Evolutionary conservation across 495 filamentous ascomycete species (phyloP).

Genomic region (Filosporella fistucella): DNA sequence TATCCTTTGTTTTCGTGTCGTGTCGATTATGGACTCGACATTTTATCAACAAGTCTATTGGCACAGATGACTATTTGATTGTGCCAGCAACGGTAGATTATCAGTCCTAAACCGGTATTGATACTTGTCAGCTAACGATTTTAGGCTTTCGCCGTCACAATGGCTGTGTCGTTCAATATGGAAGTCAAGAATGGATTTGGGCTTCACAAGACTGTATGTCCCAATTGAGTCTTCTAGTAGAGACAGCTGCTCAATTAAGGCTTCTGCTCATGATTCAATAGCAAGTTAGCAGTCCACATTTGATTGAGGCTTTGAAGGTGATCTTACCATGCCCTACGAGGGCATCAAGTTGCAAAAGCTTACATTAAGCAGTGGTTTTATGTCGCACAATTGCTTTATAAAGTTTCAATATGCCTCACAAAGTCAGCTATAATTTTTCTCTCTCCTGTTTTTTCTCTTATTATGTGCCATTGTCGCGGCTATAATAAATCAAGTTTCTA

Average conservation of each 20-base stretch:
- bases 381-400: conserved; percentile 7
- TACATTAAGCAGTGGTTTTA: conserved; percentile 1
- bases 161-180: conserved; percentile 2
- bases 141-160: conserved; percentile 1
- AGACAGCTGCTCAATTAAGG: background rate
- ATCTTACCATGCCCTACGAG: background rate
- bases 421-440: conserved; percentile 1
- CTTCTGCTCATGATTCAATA: background rate
- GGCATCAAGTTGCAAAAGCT: background rate
- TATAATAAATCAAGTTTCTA: background rate
- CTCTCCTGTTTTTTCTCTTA: background rate
- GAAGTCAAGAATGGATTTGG: conserved; percentile 8
- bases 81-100: conserved; percentile 1
- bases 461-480: background rate
- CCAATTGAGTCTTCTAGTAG: background rate
- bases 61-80: conserved; percentile 6
- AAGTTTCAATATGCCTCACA: conserved; percentile 1
- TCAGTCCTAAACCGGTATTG: background rate
- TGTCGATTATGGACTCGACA: conserved; percentile 3
- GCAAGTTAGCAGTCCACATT: conserved; percentile 5
- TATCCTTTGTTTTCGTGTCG: conserved; percentile 1
- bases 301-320: conserved; percentile 3
- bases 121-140: background rate
- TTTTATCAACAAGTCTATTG: conserved; percentile 3
- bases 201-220: conserved; percentile 1